These are phyloP conservation scores for Rosellinia necatrix DNA, from an alignment of 2,329 filamentous ascomycete genomes.

Conservation along the genomic window DNA sequence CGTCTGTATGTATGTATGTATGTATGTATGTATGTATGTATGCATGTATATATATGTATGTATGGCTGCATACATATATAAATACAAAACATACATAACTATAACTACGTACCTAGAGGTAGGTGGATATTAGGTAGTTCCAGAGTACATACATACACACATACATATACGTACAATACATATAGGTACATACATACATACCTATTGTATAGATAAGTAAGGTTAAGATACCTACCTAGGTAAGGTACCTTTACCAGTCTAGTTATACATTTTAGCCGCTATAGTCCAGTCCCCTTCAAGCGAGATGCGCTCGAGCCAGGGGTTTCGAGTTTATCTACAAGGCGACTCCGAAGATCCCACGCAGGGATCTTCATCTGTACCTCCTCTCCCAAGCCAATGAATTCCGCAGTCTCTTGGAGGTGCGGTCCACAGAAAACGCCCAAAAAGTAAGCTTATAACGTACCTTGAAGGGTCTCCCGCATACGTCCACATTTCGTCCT, in stretches of 20 bases:
- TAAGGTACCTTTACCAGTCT: too few species aligned
- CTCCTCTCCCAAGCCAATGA: conserved; percentile 10
- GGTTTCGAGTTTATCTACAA: conserved; percentile 23
- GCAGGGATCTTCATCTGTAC: conserved; percentile 18
- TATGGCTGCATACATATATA: not conserved
- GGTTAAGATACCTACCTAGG: too few species aligned
- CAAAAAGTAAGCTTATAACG: conserved; percentile 27
- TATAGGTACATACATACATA: too few species aligned
- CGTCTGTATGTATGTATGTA: not conserved
- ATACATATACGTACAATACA: too few species aligned
- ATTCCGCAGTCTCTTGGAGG: not conserved
- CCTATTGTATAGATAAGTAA: too few species aligned
- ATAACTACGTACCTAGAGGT: too few species aligned
- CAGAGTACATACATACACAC: too few species aligned
- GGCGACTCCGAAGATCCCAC: conserved; percentile 26
- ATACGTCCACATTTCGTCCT: conserved; percentile 19
- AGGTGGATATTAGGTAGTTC: too few species aligned
- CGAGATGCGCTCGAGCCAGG: conserved; percentile 19
- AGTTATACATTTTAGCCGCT: too few species aligned
- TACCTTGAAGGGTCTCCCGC: conserved; percentile 23
- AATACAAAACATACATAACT: too few species aligned
- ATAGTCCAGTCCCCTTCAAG: conserved; percentile 3
- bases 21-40: not conserved
- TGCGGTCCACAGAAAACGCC: conserved; percentile 15
- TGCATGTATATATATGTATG: not conserved